Conservation (phyloP, 495 filamentous ascomycete genomes). For the Sabuloglossum arenarium region DNA sequence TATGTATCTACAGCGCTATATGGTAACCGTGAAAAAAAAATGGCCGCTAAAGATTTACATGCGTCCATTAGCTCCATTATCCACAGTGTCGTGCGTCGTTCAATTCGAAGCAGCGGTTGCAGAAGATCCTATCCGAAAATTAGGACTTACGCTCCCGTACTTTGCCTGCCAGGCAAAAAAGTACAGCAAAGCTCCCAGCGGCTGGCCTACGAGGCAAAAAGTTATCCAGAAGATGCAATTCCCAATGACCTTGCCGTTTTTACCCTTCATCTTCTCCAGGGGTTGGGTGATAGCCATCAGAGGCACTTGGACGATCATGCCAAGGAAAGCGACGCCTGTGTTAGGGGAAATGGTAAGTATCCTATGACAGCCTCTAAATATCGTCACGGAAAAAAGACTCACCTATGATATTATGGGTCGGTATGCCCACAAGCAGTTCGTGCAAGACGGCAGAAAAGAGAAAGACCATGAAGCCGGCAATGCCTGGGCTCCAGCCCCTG, state of each 20-base stretch:
- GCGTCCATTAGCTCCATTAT: too few species aligned
- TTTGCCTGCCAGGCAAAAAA: conserved; percentile 99
- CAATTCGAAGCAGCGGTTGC: neutral
- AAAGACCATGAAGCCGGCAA: conserved; percentile 63
- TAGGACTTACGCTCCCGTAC: conserved; percentile 50
- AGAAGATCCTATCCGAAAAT: neutral
- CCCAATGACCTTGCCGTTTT: conserved; percentile 52
- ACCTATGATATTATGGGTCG: conserved; percentile 89
- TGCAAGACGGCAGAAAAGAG: conserved; percentile 71
- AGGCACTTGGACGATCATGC: conserved; percentile 85
- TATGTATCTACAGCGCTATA: too few species aligned
- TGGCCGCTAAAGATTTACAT: too few species aligned
- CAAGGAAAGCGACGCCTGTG: conserved; percentile 68
- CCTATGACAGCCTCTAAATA: neutral
- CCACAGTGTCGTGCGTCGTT: neutral
- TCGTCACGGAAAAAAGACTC: conserved; percentile 10
- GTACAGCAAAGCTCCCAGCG: conserved; percentile 71
- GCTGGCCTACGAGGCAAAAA: conserved; percentile 88
- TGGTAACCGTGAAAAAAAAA: too few species aligned
- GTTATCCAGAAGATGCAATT: conserved; percentile 92
- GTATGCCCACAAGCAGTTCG: conserved; percentile 81
- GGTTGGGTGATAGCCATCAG: conserved; percentile 62
- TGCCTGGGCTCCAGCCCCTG: conserved; percentile 46
- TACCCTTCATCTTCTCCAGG: conserved; percentile 56
- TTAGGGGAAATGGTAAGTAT: conserved; percentile 8